A percentile compares a stretch with the other conserved stretches of the same genome.
Conservation (phyloP, 176 grass and related monocot genomes). For the Saccharum officinarum region DNA sequence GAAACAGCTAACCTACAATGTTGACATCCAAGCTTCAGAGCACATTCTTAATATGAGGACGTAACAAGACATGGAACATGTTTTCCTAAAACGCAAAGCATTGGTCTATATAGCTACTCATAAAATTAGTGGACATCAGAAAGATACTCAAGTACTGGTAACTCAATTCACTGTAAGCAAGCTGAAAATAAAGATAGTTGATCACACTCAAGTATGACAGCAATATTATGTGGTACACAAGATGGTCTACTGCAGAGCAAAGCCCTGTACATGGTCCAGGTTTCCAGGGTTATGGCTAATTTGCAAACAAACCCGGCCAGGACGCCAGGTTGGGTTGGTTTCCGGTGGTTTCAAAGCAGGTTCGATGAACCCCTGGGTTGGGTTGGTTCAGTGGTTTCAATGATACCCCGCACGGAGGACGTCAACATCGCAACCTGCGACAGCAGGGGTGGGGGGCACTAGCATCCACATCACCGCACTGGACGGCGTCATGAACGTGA, state of each 20-base stretch:
- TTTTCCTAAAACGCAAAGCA: background rate
- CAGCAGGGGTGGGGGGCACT: background rate
- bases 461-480: background rate
- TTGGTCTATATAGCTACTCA: background rate
- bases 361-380: background rate
- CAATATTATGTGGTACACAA: background rate
- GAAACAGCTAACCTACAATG: slow-evolving; percentile 73
- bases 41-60: slow-evolving; percentile 1
- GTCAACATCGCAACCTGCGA: too few species aligned
- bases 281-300: background rate
- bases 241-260: background rate
- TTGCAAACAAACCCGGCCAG: background rate
- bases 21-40: slow-evolving; percentile 30
- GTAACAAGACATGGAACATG: background rate
- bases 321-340: background rate
- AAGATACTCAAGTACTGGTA: too few species aligned
- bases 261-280: background rate
- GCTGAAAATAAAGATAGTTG: background rate
- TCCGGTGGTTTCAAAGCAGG: background rate
- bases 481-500: background rate
- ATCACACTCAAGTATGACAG: background rate
- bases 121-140: background rate
- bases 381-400: background rate
- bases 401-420: too few species aligned
- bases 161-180: slow-evolving; percentile 4